phyloP scores from a whole-genome alignment of 306 rosid species.

The Quercus parvula region DNA sequence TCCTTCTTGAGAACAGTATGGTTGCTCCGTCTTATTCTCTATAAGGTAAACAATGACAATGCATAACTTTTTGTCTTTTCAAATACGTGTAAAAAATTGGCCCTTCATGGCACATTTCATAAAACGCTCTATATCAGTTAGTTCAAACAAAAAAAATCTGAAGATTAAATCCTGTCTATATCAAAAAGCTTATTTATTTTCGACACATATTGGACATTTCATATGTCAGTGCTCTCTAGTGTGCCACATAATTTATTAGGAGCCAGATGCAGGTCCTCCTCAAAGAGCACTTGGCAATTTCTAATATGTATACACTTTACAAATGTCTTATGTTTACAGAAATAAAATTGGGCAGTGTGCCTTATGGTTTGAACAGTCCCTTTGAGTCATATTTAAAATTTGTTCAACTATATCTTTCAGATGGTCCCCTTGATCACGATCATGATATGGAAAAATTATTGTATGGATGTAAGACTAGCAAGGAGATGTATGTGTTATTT shows the following conservation, averaged over 20 bases:
- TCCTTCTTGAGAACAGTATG: not conserved
- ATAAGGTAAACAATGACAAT: not conserved
- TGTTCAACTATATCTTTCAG: not conserved
- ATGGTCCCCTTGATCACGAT: constrained; percentile 31
- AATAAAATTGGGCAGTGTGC: not conserved
- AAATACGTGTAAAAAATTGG: not conserved
- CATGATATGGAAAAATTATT: not conserved
- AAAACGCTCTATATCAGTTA: not conserved
- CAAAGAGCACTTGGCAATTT: not conserved
- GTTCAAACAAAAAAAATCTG: no score
- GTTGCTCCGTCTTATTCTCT: not conserved
- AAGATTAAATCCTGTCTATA: no score
- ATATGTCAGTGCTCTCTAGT: not conserved
- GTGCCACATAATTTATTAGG: not conserved
- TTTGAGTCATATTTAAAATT: not conserved
- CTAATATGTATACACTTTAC: not conserved
- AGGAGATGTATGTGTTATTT: constrained; percentile 19
- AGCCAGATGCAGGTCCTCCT: not conserved
- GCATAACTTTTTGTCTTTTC: not conserved
- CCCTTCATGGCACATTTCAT: not conserved
- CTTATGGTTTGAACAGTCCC: not conserved
- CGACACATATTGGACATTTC: not conserved
- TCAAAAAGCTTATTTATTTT: not conserved
- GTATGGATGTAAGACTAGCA: not conserved
- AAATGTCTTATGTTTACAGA: not conserved